Evolutionary conservation across 2,329 filamentous ascomycete genomes (phyloP).

Genomic region (Thermoascus crustaceus): DNA sequence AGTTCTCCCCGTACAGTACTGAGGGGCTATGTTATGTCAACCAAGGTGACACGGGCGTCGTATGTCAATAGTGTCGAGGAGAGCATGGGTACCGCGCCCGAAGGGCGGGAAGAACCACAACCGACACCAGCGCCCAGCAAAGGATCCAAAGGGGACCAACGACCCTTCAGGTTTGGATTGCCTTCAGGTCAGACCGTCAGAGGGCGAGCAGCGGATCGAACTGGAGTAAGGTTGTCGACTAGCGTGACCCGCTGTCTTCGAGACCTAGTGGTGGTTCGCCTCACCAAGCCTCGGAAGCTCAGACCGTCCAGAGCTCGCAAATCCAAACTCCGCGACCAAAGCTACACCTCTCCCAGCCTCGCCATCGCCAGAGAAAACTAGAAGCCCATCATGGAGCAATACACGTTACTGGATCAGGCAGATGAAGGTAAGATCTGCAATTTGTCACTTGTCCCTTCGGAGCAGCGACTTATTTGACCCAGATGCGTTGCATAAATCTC

Average conservation of each 20-base stretch:
- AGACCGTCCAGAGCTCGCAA: neutral
- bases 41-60: neutral
- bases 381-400: slow-evolving; percentile 43
- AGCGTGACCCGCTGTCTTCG: neutral
- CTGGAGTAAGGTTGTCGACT: neutral
- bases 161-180: neutral
- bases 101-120: neutral
- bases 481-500: slow-evolving; percentile 78
- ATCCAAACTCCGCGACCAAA: neutral
- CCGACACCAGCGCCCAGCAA: neutral
- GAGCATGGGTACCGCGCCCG: neutral
- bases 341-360: no score
- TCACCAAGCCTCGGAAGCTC: neutral
- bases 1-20: no score
- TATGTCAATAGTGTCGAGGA: neutral
- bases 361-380: slow-evolving; percentile 1
- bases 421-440: slow-evolving; percentile 40
- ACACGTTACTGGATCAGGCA: slow-evolving; percentile 62
- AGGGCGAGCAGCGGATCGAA: neutral
- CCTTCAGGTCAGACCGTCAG: neutral
- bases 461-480: slow-evolving; percentile 6
- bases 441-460: slow-evolving; percentile 1
- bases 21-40: neutral
- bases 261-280: neutral
- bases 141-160: neutral